Evolutionary conservation across 2,329 filamentous ascomycete species (phyloP), one percentile per base, ranked within the genome.

Genomic region (Huntiella moniliformis): DNA sequence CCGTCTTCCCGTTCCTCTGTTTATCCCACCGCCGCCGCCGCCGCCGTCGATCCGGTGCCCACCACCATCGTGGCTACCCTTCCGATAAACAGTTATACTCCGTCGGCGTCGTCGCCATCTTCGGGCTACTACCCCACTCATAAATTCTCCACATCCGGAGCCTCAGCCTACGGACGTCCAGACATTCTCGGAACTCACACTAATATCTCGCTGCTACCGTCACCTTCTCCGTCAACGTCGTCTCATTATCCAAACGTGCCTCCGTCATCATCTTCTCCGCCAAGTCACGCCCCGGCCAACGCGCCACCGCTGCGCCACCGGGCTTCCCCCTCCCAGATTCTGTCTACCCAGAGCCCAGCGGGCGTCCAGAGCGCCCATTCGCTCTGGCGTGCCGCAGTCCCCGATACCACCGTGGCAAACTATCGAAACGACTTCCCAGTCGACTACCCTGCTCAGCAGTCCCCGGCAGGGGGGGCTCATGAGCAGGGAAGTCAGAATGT

Each of bases 341-440:
- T 73, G 63, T 70, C 71, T 59, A 67, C 73, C 58, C 71, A 72
- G 66, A 70, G 62, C 63, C 68, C 72, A 67, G 73, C 71, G 71
- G 69, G 71, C 76, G 76, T 77, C 74, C 74, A 77, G 77, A 73
- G 77, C 76, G 75, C 35, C 31, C 22, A 67, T 65, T 71, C 70
- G 77, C 76, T 81, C 77, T 81, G 77, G 77, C 75, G 74, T 74
- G 71, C 74, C 74, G 74, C 71, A 80, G 80, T 75, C 64, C 72
- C 73, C 64, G 72, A 68, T 68, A 73, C 66, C 72, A 79, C 73
- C 67, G 74, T 81, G 74, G 76, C 75, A 70, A 75, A 77, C 64
- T 83, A 82, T 68, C 74, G 76, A 71, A 71, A 70, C 61, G 74
- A 77, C 67, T 80, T 80, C 70, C 73, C 79, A 73, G 76, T 82